Percentiles rank a stretch among this genome's conserved stretches.
Evolutionary conservation across 352 stramenopile genomes (phyloP).

Genomic region (Achlya hypogyna): DNA sequence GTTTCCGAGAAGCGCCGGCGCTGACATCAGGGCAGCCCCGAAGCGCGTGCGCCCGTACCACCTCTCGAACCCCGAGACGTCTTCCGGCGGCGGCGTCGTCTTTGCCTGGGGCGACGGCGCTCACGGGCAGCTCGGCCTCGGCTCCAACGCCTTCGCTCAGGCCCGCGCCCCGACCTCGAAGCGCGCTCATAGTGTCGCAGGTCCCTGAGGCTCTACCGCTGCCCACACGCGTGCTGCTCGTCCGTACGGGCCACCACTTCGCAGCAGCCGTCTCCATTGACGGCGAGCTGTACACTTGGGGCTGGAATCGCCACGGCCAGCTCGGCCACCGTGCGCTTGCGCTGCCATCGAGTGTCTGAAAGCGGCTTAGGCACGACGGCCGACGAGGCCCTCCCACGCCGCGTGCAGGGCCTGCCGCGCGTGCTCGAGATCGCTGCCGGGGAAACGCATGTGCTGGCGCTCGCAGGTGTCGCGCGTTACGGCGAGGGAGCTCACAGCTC

Average conservation of each 20-base stretch:
- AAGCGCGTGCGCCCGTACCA: conserved; percentile 11
- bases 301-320: conserved; percentile 44
- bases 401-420: conserved; percentile 25
- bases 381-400: conserved; percentile 22
- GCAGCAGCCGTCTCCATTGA: conserved; percentile 31
- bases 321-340: conserved; percentile 29
- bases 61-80: too few relatives aligned
- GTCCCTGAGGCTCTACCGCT: conserved; percentile 21
- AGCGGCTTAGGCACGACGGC: conserved; percentile 14
- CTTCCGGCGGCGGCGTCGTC: conserved; percentile 31
- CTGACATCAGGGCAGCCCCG: background rate
- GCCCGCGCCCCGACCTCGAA: background rate
- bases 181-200: conserved; percentile 25
- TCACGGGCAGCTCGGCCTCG: conserved; percentile 51
- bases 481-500: background rate
- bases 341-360: background rate
- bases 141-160: conserved; percentile 12
- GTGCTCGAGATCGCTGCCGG: conserved; percentile 39
- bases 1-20: background rate
- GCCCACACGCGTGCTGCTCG: conserved; percentile 26
- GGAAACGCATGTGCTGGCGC: conserved; percentile 37
- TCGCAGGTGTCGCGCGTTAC: conserved; percentile 22
- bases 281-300: conserved; percentile 50
- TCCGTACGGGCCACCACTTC: conserved; percentile 62
- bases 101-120: conserved; percentile 50